A percentile compares a stretch with the other conserved stretches of the same genome.
These are phyloP conservation scores for Aspergillus sp. DNA, from an alignment of 2,329 filamentous ascomycete species.

Conservation along the genomic window DNA sequence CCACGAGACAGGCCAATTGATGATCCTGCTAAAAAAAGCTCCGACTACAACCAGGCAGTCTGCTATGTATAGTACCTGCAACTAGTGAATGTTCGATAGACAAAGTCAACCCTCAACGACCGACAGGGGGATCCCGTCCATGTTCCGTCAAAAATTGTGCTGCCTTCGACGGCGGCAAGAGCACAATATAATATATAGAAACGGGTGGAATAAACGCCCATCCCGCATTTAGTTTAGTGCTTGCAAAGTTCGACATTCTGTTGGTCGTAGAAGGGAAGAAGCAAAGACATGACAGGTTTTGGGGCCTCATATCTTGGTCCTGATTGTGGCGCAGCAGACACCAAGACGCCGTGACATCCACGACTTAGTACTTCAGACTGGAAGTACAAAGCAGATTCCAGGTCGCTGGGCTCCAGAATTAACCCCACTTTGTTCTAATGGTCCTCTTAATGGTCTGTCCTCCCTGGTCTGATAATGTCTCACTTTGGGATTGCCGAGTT, in stretches of 20 bases:
- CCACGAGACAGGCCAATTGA: not conserved
- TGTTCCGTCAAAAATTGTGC: not conserved
- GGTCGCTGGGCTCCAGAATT: not conserved
- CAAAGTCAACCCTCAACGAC: not conserved
- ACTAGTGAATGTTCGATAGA: not conserved
- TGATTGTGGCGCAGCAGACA: not conserved
- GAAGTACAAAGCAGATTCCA: not conserved
- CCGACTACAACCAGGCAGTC: not conserved
- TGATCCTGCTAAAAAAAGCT: not conserved
- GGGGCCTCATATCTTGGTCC: not conserved
- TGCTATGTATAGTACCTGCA: not conserved
- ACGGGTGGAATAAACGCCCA: not conserved
- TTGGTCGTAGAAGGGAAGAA: not conserved
- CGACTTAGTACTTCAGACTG: no score
- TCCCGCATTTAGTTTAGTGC: not conserved
- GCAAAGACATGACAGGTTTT: not conserved
- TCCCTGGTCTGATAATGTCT: not conserved
- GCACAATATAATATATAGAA: not conserved
- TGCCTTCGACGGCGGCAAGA: not conserved
- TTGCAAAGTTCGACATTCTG: not conserved
- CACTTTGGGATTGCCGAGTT: not conserved
- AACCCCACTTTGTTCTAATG: not conserved
- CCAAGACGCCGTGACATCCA: not conserved
- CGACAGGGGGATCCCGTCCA: not conserved
- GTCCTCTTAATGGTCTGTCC: not conserved